Conservation (phyloP, 2,329 filamentous ascomycete species). For the Zelopaecilomyces penicillatus region DNA sequence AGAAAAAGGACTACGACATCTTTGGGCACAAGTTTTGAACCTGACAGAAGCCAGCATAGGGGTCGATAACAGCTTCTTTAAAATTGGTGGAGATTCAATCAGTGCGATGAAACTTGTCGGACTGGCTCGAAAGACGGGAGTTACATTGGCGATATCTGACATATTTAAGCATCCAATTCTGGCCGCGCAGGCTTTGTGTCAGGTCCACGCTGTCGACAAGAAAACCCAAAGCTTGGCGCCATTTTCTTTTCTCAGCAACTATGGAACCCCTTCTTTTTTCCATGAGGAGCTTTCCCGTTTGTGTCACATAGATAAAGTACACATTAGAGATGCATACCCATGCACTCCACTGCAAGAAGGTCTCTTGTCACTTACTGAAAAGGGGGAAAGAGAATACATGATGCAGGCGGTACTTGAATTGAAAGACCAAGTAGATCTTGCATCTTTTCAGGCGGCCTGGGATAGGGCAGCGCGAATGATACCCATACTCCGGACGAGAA, state of each 20-base stretch:
- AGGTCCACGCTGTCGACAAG: no score
- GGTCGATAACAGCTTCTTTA: conserved; percentile 39
- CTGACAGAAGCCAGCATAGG: conserved; percentile 20
- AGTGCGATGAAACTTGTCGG: conserved; percentile 36
- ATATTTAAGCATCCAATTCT: neutral
- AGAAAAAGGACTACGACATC: neutral
- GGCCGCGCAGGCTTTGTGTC: no score
- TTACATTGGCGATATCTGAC: conserved; percentile 3
- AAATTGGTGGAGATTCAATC: conserved; percentile 39
- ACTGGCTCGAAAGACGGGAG: neutral
- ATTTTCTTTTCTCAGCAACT: no score
- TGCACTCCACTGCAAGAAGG: neutral
- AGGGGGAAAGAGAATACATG: neutral
- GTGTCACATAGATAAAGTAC: no score
- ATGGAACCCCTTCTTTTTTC: no score
- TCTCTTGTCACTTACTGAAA: conserved; percentile 1
- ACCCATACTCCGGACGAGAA: conserved; percentile 1
- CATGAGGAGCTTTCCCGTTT: no score
- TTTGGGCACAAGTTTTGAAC: neutral
- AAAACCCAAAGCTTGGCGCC: no score
- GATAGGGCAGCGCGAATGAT: neutral
- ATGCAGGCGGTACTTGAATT: neutral
- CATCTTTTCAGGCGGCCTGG: neutral
- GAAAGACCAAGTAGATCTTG: neutral
- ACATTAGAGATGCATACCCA: no score